These are phyloP conservation scores for Talaromyces stipitatus DNA, from an alignment of 495 filamentous ascomycete genomes.

Conservation along the genomic window DNA sequence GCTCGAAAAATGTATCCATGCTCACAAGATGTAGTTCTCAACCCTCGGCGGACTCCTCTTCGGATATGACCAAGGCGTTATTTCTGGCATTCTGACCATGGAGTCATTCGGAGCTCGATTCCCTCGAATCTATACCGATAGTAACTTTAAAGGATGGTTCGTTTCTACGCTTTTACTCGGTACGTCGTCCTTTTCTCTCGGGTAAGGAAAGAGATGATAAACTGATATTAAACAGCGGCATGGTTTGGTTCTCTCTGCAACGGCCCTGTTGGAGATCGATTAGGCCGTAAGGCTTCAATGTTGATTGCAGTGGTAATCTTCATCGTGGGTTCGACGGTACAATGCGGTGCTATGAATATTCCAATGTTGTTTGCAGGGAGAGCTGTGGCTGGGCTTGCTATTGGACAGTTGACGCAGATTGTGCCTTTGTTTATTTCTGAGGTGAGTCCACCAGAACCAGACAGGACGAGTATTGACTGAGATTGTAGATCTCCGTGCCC, in stretches of 20 bases:
- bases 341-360: constrained; percentile 48
- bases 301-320: constrained; percentile 66
- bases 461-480: not conserved
- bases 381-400: constrained; percentile 55
- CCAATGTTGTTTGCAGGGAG: constrained; percentile 66
- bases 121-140: constrained; percentile 53
- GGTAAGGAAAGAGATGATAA: constrained; percentile 21
- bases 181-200: constrained; percentile 31
- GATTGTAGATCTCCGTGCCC: constrained; percentile 39
- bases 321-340: constrained; percentile 68
- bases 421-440: constrained; percentile 38
- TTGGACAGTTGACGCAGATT: constrained; percentile 31
- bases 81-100: constrained; percentile 37
- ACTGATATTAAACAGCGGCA: constrained; percentile 45
- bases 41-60: constrained; percentile 54
- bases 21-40: constrained; percentile 24
- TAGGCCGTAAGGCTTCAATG: constrained; percentile 69
- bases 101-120: constrained; percentile 44
- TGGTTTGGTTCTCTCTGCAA: constrained; percentile 73
- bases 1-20: not conserved
- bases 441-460: constrained; percentile 4
- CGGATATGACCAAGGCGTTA: constrained; percentile 32
- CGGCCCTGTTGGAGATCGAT: constrained; percentile 65
- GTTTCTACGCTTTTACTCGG: constrained; percentile 77
- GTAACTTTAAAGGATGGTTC: constrained; percentile 67